Evolutionary conservation across 2,329 filamentous ascomycete species (phyloP), one percentile per base, ranked within the genome.

Genomic region (Botrytis elliptica): DNA sequence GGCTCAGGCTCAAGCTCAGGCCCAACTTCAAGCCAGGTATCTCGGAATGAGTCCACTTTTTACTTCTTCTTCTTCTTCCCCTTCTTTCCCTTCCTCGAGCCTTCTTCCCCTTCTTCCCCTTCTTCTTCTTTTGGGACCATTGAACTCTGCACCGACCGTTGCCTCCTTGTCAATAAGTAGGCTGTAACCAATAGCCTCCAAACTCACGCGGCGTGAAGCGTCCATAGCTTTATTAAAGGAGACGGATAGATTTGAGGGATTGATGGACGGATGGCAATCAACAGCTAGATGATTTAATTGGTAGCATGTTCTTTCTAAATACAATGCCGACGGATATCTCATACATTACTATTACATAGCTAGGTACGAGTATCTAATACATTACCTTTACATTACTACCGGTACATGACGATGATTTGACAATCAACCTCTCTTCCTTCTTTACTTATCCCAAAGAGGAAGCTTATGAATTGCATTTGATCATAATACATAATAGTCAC

Each of bases 141-240:
- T 42, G 38, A 42, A 63, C n/a, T n/a, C 18, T 42, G 62, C 62
- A 64, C n/a, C 40, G 62, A 33, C 62, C 62, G 60, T 63, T 67
- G 33, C 33, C 22, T 52, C 44, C 18, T 67, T 46, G n/a, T 52
- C 49, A n/a, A 25, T 55, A 55, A 29, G 52, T n/a, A 55, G 52
- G 12, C 49, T 52, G 52, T 25, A 55, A 16, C 25, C 52, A 55
- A 55, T 49, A 20, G 59, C 59, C 44, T 55, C 52, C n/a, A 52
- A 65, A 18, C 44, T 71, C 59, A 46, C 64, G 44, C 69, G 59
- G 33, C 69, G 44, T n/a, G 59, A 71, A 64, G 44, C 29, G 42
- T 46, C 52, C 25, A 64, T 64, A 63, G 59, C 52, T 55, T n/a
- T 55, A 55, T 55, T 8, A 55, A 55, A 29, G 52, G n/a, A 12